A percentile compares a stretch with the other conserved stretches of the same genome.
Conservation (phyloP, 202 grass and related monocot genomes). For the Elaeis oleifera region DNA sequence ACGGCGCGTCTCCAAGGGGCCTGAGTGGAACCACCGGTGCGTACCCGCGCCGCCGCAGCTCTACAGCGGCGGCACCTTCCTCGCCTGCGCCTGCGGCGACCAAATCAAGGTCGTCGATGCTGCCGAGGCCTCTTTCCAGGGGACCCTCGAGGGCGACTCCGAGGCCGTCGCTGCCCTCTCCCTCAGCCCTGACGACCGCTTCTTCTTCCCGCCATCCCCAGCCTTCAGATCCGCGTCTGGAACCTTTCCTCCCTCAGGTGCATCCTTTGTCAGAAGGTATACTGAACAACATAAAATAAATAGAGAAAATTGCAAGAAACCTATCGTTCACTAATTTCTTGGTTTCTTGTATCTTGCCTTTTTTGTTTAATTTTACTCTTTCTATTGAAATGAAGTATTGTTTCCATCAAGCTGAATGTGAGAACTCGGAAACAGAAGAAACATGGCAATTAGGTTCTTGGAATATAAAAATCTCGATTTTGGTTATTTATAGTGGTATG, state of each 20-base stretch:
- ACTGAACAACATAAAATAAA: too few species aligned
- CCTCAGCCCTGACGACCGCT: slow-evolving; percentile 51
- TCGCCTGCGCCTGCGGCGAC: slow-evolving; percentile 69
- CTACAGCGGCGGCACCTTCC: slow-evolving; percentile 65
- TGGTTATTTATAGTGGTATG: too few species aligned
- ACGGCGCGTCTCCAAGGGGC: slow-evolving; percentile 9
- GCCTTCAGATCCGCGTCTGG: slow-evolving; percentile 71
- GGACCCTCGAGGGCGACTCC: slow-evolving; percentile 46
- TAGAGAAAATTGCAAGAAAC: too few species aligned
- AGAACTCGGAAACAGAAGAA: too few species aligned
- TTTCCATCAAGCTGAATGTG: too few species aligned
- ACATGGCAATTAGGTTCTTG: too few species aligned
- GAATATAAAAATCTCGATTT: too few species aligned
- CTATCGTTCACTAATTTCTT: too few species aligned
- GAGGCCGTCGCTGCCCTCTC: slow-evolving; percentile 57
- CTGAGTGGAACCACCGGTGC: slow-evolving; percentile 60
- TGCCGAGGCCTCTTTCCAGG: slow-evolving; percentile 43
- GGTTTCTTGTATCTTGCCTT: too few species aligned
- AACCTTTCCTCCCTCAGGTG: slow-evolving; percentile 62
- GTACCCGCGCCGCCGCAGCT: slow-evolving; percentile 69
- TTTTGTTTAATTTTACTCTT: too few species aligned
- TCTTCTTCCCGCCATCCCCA: slow-evolving; percentile 62
- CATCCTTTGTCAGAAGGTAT: slow-evolving; percentile 56
- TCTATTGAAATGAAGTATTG: too few species aligned
- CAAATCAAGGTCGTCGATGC: slow-evolving; percentile 58